Conservation (phyloP, 768 basidiomycete genomes). For the Mycena epipterygia region DNA sequence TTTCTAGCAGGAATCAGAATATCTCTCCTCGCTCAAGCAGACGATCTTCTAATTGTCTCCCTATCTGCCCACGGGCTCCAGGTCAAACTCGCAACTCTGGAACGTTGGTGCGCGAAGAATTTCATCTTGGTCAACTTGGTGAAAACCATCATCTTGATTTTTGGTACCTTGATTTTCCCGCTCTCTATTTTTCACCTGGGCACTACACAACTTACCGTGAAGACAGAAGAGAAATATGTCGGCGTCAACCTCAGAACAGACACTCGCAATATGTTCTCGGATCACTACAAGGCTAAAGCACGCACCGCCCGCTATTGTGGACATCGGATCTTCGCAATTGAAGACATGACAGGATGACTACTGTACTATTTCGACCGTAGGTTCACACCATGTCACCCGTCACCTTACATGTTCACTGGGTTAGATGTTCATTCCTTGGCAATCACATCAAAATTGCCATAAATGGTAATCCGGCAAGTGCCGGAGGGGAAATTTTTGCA, state of each 20-base stretch:
- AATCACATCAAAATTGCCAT: too few relatives aligned
- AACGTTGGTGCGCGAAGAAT: conserved; percentile 41
- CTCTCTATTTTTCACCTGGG: conserved; percentile 2
- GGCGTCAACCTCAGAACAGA: too few relatives aligned
- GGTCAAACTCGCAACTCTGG: conserved; percentile 30
- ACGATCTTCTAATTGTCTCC: conserved; percentile 45
- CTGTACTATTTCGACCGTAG: too few relatives aligned
- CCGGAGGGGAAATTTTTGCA: too few relatives aligned
- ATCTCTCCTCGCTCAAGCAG: conserved; percentile 43
- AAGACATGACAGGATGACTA: too few relatives aligned
- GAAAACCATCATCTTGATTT: conserved; percentile 40
- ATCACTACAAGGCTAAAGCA: too few relatives aligned
- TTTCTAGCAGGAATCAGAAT: conserved; percentile 22
- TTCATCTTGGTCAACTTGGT: conserved; percentile 42
- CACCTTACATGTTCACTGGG: too few relatives aligned
- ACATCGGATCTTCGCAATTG: conserved; percentile 33
- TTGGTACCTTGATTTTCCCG: conserved; percentile 29
- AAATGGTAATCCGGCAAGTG: too few relatives aligned
- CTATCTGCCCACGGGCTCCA: conserved; percentile 41
- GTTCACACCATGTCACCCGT: too few relatives aligned
- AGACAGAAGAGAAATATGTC: conserved; percentile 26
- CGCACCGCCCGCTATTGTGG: too few relatives aligned
- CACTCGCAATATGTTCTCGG: too few relatives aligned
- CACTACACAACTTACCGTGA: conserved; percentile 12
- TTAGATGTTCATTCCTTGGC: too few relatives aligned